These are phyloP conservation scores for Halophytophthora polymorphica DNA, from an alignment of 352 stramenopile genomes.

Conservation along the genomic window DNA sequence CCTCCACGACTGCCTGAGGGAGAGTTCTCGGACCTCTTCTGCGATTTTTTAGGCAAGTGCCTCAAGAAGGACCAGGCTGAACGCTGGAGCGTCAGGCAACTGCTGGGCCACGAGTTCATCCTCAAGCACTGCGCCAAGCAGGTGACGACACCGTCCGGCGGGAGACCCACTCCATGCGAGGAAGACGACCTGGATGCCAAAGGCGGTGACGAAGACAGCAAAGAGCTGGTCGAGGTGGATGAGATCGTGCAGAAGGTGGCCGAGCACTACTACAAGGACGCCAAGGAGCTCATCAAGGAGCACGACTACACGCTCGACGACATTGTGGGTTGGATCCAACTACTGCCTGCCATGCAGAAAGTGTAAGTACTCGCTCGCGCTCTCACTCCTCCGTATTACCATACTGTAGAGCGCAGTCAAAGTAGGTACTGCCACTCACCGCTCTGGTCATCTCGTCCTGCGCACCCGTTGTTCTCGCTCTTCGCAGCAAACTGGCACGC, in stretches of 20 bases:
- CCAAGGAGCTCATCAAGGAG: slow-evolving; percentile 69
- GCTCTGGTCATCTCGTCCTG: background rate
- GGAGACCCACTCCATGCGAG: slow-evolving; percentile 4
- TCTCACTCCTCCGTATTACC: background rate
- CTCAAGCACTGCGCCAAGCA: slow-evolving; percentile 36
- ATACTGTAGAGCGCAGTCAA: background rate
- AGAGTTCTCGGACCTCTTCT: slow-evolving; percentile 74
- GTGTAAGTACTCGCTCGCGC: slow-evolving; percentile 30
- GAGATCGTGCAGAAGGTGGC: slow-evolving; percentile 76
- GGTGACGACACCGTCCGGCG: slow-evolving; percentile 4
- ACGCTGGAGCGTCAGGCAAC: slow-evolving; percentile 76
- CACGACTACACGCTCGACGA: slow-evolving; percentile 69
- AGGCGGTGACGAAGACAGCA: slow-evolving; percentile 43
- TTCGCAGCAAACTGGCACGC: slow-evolving; percentile 67
- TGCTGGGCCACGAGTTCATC: slow-evolving; percentile 72
- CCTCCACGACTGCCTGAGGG: slow-evolving; percentile 59
- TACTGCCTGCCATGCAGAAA: slow-evolving; percentile 80
- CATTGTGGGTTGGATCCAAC: slow-evolving; percentile 72
- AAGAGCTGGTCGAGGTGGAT: slow-evolving; percentile 70
- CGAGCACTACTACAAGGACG: slow-evolving; percentile 78
- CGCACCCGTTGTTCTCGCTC: slow-evolving; percentile 3
- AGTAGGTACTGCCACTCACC: background rate
- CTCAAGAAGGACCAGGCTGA: slow-evolving; percentile 77
- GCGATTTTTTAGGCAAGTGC: slow-evolving; percentile 80
- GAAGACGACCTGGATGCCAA: slow-evolving; percentile 24